Base-by-base conservation (phyloP, 352 stramenopile species). In the Elongisporangium prolatum region DNA sequence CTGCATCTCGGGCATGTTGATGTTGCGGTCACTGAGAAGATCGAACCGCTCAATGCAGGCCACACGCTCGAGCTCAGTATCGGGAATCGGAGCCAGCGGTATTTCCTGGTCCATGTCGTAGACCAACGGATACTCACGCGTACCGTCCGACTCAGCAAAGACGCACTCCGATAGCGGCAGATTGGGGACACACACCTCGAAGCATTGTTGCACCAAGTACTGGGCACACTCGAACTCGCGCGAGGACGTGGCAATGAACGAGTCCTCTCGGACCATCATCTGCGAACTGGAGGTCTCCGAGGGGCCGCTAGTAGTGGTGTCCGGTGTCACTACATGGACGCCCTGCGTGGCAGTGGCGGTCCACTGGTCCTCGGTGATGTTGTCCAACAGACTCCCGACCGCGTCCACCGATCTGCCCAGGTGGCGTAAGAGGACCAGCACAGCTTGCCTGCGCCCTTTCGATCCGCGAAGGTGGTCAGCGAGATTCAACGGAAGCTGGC, bases 151-250 rank as follows among this genome's bases (percentile, higher is more conserved):
- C 56, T 88, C 77, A 0, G 77, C 73, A 50, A 88, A 72, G 37
- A 73, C 44, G 24, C 77, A 88, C 18, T 68, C 60, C 0, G 71
- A 57, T 18, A 84, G 48, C 10, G 74, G 60, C 2, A 82, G 52
- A 38, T 85, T 73, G 0, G 59, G 22, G 4, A 88, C 55, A 0
- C 61, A 60, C 22, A 88, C 67, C 38, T 88, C 77, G 24, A 88
- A 88, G 51, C 77, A 88, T 52, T 84, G 74, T 56, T 88, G 77
- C 20, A 84, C 74, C 21, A 88, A 63, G 48, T 77, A 68, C 51
- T 84, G 73, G 20, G 69, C 69, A 34, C 64, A 61, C 24, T 75
- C 67, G 13, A 65, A 55, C n/a, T 40, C 28, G 28, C 28, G 28
- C 28, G 28, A 40, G 28, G 28, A 40, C 28, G 9, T 40, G 28